Conservation (phyloP, 148 eudicot species). For the Rhododendron vialii region DNA sequence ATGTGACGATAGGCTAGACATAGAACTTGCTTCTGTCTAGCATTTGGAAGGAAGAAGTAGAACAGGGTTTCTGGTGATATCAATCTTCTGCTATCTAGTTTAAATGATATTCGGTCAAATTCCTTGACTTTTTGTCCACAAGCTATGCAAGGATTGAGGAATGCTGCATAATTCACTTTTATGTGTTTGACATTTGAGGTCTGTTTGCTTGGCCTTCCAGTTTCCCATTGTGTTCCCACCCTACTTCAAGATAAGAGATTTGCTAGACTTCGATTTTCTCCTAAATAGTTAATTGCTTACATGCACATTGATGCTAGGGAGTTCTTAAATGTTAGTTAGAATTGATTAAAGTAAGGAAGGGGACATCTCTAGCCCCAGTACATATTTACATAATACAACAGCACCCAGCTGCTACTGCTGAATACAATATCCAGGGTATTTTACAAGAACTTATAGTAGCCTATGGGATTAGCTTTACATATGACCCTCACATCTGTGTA, state of each 20-base stretch:
- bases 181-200: neutral
- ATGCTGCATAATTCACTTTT: neutral
- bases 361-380: neutral
- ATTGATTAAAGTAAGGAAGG: neutral
- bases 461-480: neutral
- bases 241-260: neutral
- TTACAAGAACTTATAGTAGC: neutral
- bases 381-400: too few species aligned
- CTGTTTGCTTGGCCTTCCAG: neutral
- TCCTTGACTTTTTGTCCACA: neutral
- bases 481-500: neutral
- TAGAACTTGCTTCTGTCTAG: neutral
- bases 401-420: neutral
- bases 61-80: neutral
- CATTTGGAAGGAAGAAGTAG: neutral
- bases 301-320: neutral
- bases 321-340: neutral
- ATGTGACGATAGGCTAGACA: neutral
- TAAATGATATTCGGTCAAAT: neutral
- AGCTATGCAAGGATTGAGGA: neutral
- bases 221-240: neutral
- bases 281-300: neutral
- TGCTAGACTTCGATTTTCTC: neutral
- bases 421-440: neutral
- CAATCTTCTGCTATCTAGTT: neutral